phyloP scores from a whole-genome alignment of 2,329 filamentous ascomycete species.

The Knoxdaviesia proteae region DNA sequence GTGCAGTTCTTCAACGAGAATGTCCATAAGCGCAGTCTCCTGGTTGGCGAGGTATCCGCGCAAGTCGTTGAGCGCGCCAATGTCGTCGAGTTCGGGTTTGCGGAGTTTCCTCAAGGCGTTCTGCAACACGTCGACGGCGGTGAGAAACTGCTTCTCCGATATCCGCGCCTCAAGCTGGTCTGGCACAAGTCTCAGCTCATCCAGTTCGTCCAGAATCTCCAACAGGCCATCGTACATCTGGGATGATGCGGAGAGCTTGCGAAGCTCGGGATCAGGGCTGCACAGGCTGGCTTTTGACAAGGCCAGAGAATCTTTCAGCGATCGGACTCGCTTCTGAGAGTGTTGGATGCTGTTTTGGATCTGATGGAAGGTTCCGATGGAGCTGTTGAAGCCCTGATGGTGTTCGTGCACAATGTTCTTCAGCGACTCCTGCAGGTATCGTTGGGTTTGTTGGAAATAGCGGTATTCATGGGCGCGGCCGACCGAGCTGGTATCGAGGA shows the following conservation, averaged over 20 bases:
- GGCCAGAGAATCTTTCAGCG: conserved; percentile 63
- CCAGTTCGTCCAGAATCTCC: conserved; percentile 62
- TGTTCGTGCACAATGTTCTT: conserved; percentile 96
- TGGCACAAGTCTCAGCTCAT: conserved; percentile 73
- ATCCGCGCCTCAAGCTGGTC: conserved; percentile 87
- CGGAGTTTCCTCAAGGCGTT: conserved; percentile 67
- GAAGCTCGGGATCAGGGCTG: conserved; percentile 73
- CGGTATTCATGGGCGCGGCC: conserved; percentile 76
- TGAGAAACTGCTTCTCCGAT: conserved; percentile 86
- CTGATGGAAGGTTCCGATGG: conserved; percentile 96
- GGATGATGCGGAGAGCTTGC: conserved; percentile 69
- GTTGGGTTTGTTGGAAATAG: conserved; percentile 66
- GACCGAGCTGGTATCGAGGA: conserved; percentile 85
- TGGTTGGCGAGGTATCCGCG: conserved; percentile 81
- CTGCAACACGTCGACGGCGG: conserved; percentile 79
- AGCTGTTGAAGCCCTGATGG: conserved; percentile 97
- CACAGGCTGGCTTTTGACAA: conserved; percentile 65
- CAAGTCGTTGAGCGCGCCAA: conserved; percentile 72
- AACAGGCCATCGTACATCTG: conserved; percentile 82
- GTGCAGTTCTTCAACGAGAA: conserved; percentile 89
- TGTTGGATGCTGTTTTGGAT: conserved; percentile 84
- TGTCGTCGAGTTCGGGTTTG: conserved; percentile 74
- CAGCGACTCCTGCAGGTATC: conserved; percentile 75
- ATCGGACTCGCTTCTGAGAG: conserved; percentile 69
- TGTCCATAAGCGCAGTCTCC: conserved; percentile 78